Evolutionary conservation across 2,329 filamentous ascomycete species (phyloP), one percentile per base, ranked within the genome.

Genomic region (Fusarium vanettenii): DNA sequence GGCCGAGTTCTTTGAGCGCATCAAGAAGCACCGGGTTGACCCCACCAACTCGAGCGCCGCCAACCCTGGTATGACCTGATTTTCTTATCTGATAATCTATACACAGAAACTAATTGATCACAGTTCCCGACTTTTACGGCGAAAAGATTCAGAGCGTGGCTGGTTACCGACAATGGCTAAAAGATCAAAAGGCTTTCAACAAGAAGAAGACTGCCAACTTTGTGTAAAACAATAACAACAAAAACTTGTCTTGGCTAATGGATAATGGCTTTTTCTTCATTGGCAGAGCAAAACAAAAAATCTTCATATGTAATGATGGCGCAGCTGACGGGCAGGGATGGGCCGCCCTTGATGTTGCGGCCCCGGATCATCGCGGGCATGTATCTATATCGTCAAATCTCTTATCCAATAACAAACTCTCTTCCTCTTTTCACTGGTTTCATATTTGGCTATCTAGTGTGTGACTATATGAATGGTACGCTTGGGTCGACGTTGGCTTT

Each of bases 101-200:
- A 20, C 57, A 56, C 33, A n/a, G 29, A 39, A 56, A 20, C 77
- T 82, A 69, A 81, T 63, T 33, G n/a, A 9, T n/a, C 56, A 4
- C 63, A 89, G 94, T 98, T 1, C 95, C 96, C 50, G 97, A 99
- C 82, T 99, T 98, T 85, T 99, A 99, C 80, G 97, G 97, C 79
- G 97, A 99, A 87, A 98, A 98, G 89, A 98, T 99, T 79, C 94
- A 94, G 61, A 98, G 95, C 79, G 95, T 98, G 25, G 89, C 92
- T 64, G 95, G 94, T 56, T 99, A 98, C 84, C 89, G 97, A 79
- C 92, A 95, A 83, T 99, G 97, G 97, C 86, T 99, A 80, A 98
- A 98, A 88, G 97, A 99, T 81, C 97, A 98, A 87, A 89, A 96
- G 72, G 96, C 95, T 11, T 99, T 98, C 86, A 98, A 97, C 86